A percentile compares a stretch with the other conserved stretches of the same genome.
Conservation (phyloP, 75 land plant genomes). For the Cupressus sempervirens region DNA sequence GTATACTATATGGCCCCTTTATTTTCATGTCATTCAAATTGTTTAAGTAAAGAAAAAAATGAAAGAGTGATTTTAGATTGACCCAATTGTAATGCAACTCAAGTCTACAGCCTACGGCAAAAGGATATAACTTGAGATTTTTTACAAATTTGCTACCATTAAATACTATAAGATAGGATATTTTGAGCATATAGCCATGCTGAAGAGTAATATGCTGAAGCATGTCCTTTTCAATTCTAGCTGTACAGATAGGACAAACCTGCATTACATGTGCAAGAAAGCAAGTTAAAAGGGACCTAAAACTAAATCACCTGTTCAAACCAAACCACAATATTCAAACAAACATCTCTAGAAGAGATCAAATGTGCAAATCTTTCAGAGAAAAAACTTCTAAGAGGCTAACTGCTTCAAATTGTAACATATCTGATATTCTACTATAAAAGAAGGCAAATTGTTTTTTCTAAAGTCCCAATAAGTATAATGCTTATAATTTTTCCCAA, state of each 20-base stretch:
- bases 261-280: conserved; percentile 23
- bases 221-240: conserved; percentile 54
- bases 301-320: not conserved
- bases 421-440: not conserved
- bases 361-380: not conserved
- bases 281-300: not conserved
- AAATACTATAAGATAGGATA: conserved; percentile 54
- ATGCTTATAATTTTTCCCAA: not conserved
- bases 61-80: not conserved
- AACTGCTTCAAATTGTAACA: not conserved
- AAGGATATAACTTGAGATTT: not conserved
- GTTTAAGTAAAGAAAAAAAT: not conserved
- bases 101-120: not conserved
- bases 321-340: not conserved
- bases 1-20: too few relatives aligned
- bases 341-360: not conserved
- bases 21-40: not conserved
- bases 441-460: not conserved
- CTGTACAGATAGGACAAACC: conserved; percentile 79
- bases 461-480: not conserved
- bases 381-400: not conserved
- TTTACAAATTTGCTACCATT: not conserved
- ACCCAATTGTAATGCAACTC: not conserved
- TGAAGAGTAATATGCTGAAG: conserved; percentile 70
- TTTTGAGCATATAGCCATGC: conserved; percentile 72